Evolutionary conservation across 352 stramenopile species (phyloP).

Genomic region (Globisporangium emineosum): DNA sequence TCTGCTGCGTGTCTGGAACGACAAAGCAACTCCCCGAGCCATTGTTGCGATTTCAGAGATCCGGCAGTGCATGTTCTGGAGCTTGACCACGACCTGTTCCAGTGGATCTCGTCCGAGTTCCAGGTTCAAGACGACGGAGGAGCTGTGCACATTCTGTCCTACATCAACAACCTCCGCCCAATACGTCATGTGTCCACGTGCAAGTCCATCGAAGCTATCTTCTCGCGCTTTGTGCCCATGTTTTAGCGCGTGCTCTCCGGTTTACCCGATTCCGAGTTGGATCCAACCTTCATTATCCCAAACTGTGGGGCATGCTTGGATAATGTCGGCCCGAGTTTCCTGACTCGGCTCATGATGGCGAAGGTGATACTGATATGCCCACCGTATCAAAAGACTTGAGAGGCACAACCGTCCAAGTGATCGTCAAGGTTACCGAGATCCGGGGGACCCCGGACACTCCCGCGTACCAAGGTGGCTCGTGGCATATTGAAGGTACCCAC

Average conservation of each 20-base stretch:
- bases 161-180: slow-evolving; percentile 57
- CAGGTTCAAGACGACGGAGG: slow-evolving; percentile 15
- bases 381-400: slow-evolving; percentile 12
- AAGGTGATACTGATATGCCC: not conserved
- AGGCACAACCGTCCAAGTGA: slow-evolving; percentile 30
- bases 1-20: slow-evolving; percentile 45
- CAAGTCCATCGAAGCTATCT: slow-evolving; percentile 27
- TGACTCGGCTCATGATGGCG: not conserved
- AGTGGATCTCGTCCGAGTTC: slow-evolving; percentile 45
- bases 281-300: not conserved
- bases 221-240: slow-evolving; percentile 32
- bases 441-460: slow-evolving; percentile 37
- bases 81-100: slow-evolving; percentile 26
- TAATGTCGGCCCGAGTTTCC: not conserved
- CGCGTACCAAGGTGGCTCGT: slow-evolving; percentile 35
- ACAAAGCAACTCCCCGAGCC: slow-evolving; percentile 15
- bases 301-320: not conserved
- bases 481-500: slow-evolving; percentile 46
- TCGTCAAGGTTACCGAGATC: slow-evolving; percentile 54
- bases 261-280: slow-evolving; percentile 7
- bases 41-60: not conserved
- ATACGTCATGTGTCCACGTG: slow-evolving; percentile 23
- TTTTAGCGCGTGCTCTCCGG: slow-evolving; percentile 30
- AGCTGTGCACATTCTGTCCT: slow-evolving; percentile 26
- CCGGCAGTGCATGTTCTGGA: slow-evolving; percentile 19